Conservation (phyloP, 441 rosid genomes). For the Oxalis stricta region DNA sequence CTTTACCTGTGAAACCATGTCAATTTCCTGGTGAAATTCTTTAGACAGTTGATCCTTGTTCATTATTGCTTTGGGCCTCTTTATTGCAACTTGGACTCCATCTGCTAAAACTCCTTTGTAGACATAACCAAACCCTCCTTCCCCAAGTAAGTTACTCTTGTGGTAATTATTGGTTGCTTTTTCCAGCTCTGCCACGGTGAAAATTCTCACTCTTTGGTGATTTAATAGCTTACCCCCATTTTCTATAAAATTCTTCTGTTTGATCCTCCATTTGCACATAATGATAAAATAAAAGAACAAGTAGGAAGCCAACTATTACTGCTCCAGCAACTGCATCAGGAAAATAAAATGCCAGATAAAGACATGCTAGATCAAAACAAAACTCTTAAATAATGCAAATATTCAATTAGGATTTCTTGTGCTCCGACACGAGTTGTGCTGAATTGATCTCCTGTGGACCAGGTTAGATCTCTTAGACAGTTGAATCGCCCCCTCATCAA, state of each 20-base stretch:
- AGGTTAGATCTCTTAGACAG: no score
- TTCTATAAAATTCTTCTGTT: slow-evolving; percentile 4
- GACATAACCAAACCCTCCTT: slow-evolving; percentile 19
- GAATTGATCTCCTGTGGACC: no score
- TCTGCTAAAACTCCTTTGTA: slow-evolving; percentile 11
- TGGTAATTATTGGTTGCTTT: slow-evolving; percentile 14
- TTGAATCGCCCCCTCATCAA: no score
- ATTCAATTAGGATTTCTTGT: no score
- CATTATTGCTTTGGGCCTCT: slow-evolving; percentile 11
- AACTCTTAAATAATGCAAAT: no score
- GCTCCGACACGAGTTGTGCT: no score
- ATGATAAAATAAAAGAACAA: slow-evolving; percentile 2
- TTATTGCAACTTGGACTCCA: slow-evolving; percentile 7
- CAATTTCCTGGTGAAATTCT: slow-evolving; percentile 10
- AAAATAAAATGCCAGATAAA: background rate
- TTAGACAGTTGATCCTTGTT: slow-evolving; percentile 3
- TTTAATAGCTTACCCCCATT: slow-evolving; percentile 12
- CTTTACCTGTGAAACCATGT: slow-evolving; percentile 11
- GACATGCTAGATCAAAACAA: background rate
- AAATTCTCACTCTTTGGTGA: slow-evolving; percentile 14
- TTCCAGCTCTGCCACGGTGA: slow-evolving; percentile 6
- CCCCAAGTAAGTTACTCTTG: slow-evolving; percentile 1
- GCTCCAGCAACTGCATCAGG: slow-evolving; percentile 8
- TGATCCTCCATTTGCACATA: background rate
- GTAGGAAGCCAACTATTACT: background rate